These are phyloP conservation scores for Daldinia eschscholtzii DNA, from an alignment of 2,329 filamentous ascomycete genomes.

Conservation along the genomic window DNA sequence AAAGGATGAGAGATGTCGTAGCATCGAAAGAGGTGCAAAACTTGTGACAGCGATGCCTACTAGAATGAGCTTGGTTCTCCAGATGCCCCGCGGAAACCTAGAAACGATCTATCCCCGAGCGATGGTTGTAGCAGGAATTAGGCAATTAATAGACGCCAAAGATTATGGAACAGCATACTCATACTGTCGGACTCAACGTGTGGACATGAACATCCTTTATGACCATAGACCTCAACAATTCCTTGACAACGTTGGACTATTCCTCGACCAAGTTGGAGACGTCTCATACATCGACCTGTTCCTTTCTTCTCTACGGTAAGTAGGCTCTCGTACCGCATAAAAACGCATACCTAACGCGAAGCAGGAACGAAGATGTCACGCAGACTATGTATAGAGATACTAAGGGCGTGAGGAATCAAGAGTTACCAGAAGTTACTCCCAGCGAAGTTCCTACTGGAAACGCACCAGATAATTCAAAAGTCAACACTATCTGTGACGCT, in stretches of 20 bases:
- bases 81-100: constrained; percentile 95
- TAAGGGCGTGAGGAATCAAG: constrained; percentile 59
- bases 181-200: constrained; percentile 90
- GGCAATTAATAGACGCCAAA: constrained; percentile 81
- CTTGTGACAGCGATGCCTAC: constrained; percentile 92
- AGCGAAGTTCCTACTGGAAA: constrained; percentile 18
- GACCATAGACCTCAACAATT: constrained; percentile 93
- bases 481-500: constrained; percentile 90
- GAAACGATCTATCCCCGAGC: constrained; percentile 95
- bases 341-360: constrained; percentile 48
- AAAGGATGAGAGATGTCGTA: constrained; percentile 90
- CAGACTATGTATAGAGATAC: constrained; percentile 95
- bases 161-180: constrained; percentile 88
- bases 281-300: constrained; percentile 90
- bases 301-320: constrained; percentile 83
- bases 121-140: constrained; percentile 90
- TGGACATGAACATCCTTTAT: constrained; percentile 97
- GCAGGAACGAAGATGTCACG: constrained; percentile 88
- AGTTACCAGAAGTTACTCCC: constrained; percentile 34
- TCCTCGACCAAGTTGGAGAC: constrained; percentile 87
- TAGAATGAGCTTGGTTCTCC: constrained; percentile 85
- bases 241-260: constrained; percentile 77
- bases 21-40: constrained; percentile 87
- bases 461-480: constrained; percentile 66
- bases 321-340: constrained; percentile 1